Evolutionary conservation across 306 rosid genomes (phyloP).

Genomic region (Fagus crenata): DNA sequence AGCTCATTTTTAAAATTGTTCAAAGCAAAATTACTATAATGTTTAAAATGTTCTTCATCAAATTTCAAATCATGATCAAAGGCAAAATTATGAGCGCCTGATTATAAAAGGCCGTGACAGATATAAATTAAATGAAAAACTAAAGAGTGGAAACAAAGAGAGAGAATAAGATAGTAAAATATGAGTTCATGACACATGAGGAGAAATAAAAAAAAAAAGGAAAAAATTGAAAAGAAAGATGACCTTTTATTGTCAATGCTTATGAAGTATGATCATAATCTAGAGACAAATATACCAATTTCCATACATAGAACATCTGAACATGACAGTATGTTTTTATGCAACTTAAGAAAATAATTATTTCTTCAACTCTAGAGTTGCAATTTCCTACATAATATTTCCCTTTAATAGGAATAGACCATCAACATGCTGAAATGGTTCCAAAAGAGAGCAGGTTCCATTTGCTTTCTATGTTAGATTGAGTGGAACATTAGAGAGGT

Average conservation of each 20-base stretch:
- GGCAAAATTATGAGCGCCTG: background rate
- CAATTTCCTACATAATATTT: background rate
- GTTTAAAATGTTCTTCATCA: background rate
- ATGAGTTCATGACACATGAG: background rate
- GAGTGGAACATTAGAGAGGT: background rate
- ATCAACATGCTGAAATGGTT: background rate
- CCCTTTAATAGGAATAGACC: background rate
- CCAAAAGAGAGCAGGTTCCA: background rate
- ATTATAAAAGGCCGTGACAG: background rate
- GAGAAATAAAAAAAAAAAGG: background rate
- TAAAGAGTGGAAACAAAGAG: background rate
- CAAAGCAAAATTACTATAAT: background rate
- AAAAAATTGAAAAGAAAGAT: background rate
- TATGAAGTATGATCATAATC: background rate
- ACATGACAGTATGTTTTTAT: too few relatives aligned
- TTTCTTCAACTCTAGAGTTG: background rate
- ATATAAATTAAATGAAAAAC: background rate
- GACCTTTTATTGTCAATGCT: background rate
- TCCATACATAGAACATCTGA: too few relatives aligned
- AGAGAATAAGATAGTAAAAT: background rate
- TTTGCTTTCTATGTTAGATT: background rate
- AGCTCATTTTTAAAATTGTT: background rate
- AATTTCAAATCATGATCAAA: constrained; percentile 1
- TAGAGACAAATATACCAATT: too few relatives aligned
- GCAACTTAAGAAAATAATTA: too few relatives aligned